Evolutionary conservation across 192 early-diverging fungal species (phyloP).

Genomic region (Coemansia sp.): DNA sequence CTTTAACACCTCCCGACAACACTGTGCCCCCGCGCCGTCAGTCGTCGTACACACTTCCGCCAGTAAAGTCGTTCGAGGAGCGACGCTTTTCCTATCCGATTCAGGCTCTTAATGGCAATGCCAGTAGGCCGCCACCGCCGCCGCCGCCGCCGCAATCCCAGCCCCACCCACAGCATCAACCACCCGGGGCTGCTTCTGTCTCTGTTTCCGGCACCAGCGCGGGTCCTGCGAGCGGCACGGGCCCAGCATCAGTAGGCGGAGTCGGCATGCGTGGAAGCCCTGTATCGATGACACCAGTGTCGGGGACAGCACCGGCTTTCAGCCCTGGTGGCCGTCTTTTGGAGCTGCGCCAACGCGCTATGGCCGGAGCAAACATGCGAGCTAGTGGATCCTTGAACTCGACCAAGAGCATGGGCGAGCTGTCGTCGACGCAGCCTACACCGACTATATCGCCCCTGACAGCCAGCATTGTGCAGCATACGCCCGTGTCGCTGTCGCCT

Average conservation of each 20-base stretch:
- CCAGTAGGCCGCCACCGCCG: constrained; percentile 1
- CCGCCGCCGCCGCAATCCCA: constrained; percentile 13
- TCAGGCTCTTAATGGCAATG: constrained; percentile 28
- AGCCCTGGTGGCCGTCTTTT: constrained; percentile 31
- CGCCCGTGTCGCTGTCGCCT: constrained; percentile 42
- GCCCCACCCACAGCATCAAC: constrained; percentile 14
- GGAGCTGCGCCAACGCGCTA: constrained; percentile 40
- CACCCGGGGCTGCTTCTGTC: background rate
- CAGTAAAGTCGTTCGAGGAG: constrained; percentile 50
- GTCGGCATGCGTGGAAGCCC: constrained; percentile 18
- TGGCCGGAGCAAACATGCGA: constrained; percentile 9
- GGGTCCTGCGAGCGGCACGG: constrained; percentile 3
- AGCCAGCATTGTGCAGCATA: constrained; percentile 36
- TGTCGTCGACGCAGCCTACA: constrained; percentile 35
- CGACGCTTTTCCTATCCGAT: constrained; percentile 51
- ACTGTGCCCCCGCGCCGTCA: constrained; percentile 42
- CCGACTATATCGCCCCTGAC: constrained; percentile 47
- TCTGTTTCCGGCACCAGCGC: constrained; percentile 4
- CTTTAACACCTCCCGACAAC: constrained; percentile 16
- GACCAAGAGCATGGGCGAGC: constrained; percentile 21
- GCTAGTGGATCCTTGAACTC: constrained; percentile 17
- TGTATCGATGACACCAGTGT: background rate
- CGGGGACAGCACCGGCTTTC: background rate
- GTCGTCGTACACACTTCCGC: constrained; percentile 51
- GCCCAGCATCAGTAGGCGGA: background rate